These are phyloP conservation scores for Aspergillus fructus DNA, from an alignment of 2,329 filamentous ascomycete genomes.

Conservation along the genomic window DNA sequence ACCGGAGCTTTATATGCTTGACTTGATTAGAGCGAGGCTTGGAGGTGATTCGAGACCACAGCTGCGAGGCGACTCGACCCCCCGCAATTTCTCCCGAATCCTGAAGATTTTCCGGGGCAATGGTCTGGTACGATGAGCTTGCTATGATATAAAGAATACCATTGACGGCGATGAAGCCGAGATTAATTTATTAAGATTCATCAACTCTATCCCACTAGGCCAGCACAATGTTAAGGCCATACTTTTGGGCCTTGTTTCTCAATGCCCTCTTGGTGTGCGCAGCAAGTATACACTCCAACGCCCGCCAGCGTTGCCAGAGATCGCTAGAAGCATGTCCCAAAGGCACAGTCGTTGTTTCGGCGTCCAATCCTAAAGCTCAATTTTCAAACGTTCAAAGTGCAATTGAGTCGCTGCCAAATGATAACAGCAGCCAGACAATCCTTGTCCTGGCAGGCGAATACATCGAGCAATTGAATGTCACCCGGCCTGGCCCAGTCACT, in stretches of 20 bases:
- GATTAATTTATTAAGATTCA: neutral
- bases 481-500: slow-evolving; percentile 60
- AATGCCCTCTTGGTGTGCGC: slow-evolving; percentile 9
- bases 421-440: slow-evolving; percentile 53
- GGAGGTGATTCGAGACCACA: neutral
- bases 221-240: slow-evolving; percentile 9
- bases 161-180: neutral
- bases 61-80: neutral
- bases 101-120: slow-evolving; percentile 11
- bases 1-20: slow-evolving; percentile 10
- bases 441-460: slow-evolving; percentile 62
- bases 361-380: slow-evolving; percentile 19
- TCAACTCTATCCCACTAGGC: neutral
- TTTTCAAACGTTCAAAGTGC: slow-evolving; percentile 49
- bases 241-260: slow-evolving; percentile 9
- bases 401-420: slow-evolving; percentile 46
- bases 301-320: slow-evolving; percentile 26
- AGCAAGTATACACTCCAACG: slow-evolving; percentile 7
- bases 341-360: slow-evolving; percentile 30
- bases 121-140: neutral
- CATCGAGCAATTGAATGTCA: slow-evolving; percentile 65
- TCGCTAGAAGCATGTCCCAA: slow-evolving; percentile 25
- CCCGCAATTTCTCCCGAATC: slow-evolving; percentile 15
- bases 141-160: slow-evolving; percentile 3
- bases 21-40: slow-evolving; percentile 5